These are phyloP conservation scores for Tylopilus intermedius DNA, from an alignment of 768 basidiomycete species.

Conservation along the genomic window DNA sequence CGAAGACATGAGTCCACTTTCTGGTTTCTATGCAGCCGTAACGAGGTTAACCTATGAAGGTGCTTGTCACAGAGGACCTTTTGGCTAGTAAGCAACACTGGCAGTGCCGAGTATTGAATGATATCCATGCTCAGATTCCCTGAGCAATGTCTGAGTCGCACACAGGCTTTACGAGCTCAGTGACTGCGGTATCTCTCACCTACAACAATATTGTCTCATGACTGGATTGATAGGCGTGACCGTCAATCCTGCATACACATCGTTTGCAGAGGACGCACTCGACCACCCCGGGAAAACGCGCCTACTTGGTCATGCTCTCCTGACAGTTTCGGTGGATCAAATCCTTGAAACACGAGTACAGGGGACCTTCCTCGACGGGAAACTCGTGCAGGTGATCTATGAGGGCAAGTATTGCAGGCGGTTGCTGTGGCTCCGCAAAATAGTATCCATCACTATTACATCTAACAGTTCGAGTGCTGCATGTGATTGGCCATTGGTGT, in stretches of 20 bases:
- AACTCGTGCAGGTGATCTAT: constrained; percentile 41
- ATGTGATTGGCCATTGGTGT: too few relatives aligned
- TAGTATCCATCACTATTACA: too few relatives aligned
- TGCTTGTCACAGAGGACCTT: constrained; percentile 69
- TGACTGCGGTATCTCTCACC: constrained; percentile 26
- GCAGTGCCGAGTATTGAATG: neutral
- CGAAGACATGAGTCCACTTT: constrained; percentile 78
- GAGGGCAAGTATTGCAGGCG: too few relatives aligned
- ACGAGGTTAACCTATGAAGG: constrained; percentile 68
- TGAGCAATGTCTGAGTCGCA: constrained; percentile 67
- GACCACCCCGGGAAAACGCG: constrained; percentile 75
- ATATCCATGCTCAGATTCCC: constrained; percentile 58
- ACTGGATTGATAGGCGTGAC: constrained; percentile 35
- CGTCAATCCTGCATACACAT: constrained; percentile 81
- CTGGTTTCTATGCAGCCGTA: constrained; percentile 84
- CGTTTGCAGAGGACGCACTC: constrained; percentile 65
- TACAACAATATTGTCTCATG: neutral
- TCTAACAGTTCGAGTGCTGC: too few relatives aligned
- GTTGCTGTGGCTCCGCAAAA: too few relatives aligned
- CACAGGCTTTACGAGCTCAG: constrained; percentile 23
- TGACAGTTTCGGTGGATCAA: constrained; percentile 52
- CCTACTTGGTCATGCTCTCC: constrained; percentile 82
- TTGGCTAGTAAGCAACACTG: constrained; percentile 61
- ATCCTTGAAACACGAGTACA: constrained; percentile 67
- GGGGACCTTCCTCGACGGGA: constrained; percentile 77